phyloP scores from a whole-genome alignment of 1,284 basidiomycete species.

The Fomes fomentarius region DNA sequence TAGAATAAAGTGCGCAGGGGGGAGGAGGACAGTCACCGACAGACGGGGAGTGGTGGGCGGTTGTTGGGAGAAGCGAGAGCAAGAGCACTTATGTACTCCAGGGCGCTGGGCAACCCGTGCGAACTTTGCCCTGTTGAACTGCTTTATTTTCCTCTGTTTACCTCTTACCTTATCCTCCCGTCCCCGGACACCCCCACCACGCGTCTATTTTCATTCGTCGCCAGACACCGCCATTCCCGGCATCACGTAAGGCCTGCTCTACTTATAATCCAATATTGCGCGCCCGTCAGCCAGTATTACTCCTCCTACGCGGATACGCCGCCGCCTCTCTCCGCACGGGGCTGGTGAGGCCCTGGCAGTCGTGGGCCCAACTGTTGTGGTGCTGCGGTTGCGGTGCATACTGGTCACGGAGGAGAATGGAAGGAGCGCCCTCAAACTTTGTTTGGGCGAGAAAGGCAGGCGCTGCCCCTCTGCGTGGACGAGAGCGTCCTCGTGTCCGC shows the following conservation, averaged over 20 bases:
- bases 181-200: conserved; percentile 17
- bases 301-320: background rate
- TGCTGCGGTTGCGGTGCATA: conserved; percentile 9
- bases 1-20: conserved; percentile 22
- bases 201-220: conserved; percentile 13
- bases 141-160: conserved; percentile 24
- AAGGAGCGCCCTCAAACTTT: conserved; percentile 26
- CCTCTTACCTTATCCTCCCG: conserved; percentile 16
- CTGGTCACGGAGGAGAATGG: conserved; percentile 19
- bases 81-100: conserved; percentile 37
- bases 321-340: background rate
- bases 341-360: background rate
- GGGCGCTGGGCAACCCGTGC: conserved; percentile 35
- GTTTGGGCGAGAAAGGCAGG: conserved; percentile 9
- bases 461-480: conserved; percentile 14
- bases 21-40: conserved; percentile 19
- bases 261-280: conserved; percentile 9
- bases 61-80: conserved; percentile 29
- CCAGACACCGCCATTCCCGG: conserved; percentile 17
- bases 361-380: background rate
- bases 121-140: conserved; percentile 27
- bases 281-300: conserved; percentile 16
- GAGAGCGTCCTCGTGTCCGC: conserved; percentile 27
- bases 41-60: conserved; percentile 27
- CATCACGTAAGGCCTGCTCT: conserved; percentile 19